Base-by-base conservation (phyloP, 495 filamentous ascomycete species). In the Rostrohypoxylon terebratum region DNA sequence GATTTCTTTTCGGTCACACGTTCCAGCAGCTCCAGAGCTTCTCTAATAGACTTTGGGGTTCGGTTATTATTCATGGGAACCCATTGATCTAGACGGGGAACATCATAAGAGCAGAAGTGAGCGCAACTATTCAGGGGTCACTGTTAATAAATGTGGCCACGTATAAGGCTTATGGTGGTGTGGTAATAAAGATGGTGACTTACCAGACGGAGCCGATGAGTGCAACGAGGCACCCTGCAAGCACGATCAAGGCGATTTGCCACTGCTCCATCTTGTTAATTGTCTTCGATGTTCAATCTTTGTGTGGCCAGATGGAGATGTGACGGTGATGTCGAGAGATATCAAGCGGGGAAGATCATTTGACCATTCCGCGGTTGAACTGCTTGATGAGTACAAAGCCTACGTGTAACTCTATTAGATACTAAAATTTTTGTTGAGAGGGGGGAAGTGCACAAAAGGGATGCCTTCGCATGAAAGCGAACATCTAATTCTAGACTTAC, bases 361-460 rank as follows among this genome's bases (percentile, higher is more conserved):
- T 4, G 42, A 23, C 14, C 47, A 74, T 74, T 53, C 51, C 62
- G 61, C 51, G n/a, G n/a, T 45, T 45, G 42, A 45, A 44, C 34
- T 6, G 66, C 42, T 70, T 57, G 62, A 58, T n/a, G 66, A 66
- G 63, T 53, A 70, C 71, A 53, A 55, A 70, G 55, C 66, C 54
- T 66, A 20, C 16, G 6, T 45, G 42, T 45, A 58, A 53, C 33
- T 23, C 7, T 13, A 36, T 66, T 33, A 59, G 48, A 60, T 33
- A 47, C 53, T 63, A 53, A 69, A 45, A 47, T 63, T 69, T 66
- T 40, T 33, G 45, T 20, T 3, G 4, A 58, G 11, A 38, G 34
- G 14, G 11, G 11, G 34, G 14, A 53, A 50, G 36, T 13, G 16
- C 10, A 58, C 48, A 31, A 23, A 38, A 44, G 59, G 21, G 40